Percentiles rank a stretch among this genome's conserved stretches.
phyloP scores from a whole-genome alignment of 352 stramenopile genomes.

The Globisporangium heterothallicum region DNA sequence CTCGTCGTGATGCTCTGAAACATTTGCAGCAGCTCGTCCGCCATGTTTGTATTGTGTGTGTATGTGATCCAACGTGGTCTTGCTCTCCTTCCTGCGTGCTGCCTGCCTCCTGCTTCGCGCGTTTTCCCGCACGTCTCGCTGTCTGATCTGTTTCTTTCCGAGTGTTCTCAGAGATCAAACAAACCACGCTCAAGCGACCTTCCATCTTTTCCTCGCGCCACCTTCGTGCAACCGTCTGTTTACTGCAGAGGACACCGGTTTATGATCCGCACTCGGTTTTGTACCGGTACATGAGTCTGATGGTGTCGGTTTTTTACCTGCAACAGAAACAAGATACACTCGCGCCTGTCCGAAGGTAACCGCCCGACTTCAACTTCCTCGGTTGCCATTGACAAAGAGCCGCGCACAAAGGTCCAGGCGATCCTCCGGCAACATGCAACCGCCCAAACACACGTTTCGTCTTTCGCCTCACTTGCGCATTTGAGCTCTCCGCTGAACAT shows the following conservation, averaged over 20 bases:
- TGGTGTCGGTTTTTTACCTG: too few relatives aligned
- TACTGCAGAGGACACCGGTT: background rate
- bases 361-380: background rate
- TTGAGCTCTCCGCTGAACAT: constrained; percentile 3
- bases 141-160: constrained; percentile 6
- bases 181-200: background rate
- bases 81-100: background rate
- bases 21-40: constrained; percentile 80
- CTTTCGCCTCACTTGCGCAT: background rate
- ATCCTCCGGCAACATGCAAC: too few relatives aligned
- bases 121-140: background rate
- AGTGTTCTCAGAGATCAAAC: background rate
- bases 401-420: background rate
- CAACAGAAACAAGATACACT: too few relatives aligned
- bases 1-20: constrained; percentile 86
- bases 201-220: background rate
- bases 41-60: constrained; percentile 28
- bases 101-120: background rate
- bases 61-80: background rate
- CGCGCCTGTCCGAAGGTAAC: too few relatives aligned
- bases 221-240: background rate
- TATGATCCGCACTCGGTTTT: too few relatives aligned
- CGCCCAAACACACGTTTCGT: background rate
- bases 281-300: too few relatives aligned
- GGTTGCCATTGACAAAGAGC: too few relatives aligned